Percentiles rank a stretch among this genome's conserved stretches.
These are phyloP conservation scores for Pyrus bretschneideri DNA, from an alignment of 306 rosid species.

Conservation along the genomic window DNA sequence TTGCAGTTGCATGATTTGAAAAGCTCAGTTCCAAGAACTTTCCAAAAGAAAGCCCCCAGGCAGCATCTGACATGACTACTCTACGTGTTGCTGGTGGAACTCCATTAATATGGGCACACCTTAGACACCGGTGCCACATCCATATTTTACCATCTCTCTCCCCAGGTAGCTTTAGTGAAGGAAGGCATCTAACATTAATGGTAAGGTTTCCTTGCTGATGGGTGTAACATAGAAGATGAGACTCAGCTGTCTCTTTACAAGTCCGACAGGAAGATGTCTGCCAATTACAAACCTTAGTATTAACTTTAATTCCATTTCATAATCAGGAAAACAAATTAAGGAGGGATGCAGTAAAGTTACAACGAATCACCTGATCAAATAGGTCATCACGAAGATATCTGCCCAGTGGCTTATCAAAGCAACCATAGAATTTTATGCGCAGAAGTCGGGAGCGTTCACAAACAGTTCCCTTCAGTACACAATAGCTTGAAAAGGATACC, in stretches of 20 bases:
- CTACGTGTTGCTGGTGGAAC: slow-evolving; percentile 97
- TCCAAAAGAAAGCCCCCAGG: slow-evolving; percentile 99
- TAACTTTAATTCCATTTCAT: slow-evolving; percentile 6
- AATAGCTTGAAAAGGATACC: slow-evolving; percentile 88
- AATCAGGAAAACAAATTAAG: slow-evolving; percentile 1
- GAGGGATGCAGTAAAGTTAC: not conserved
- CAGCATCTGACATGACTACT: slow-evolving; percentile 97
- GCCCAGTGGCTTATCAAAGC: slow-evolving; percentile 94
- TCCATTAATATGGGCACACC: slow-evolving; percentile 74
- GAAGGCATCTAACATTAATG: slow-evolving; percentile 72
- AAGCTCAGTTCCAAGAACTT: slow-evolving; percentile 98
- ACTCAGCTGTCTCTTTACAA: slow-evolving; percentile 73
- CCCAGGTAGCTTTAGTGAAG: slow-evolving; percentile 76
- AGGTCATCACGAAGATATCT: slow-evolving; percentile 85
- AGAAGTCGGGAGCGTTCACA: slow-evolving; percentile 84
- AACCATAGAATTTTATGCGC: slow-evolving; percentile 91
- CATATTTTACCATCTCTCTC: slow-evolving; percentile 89
- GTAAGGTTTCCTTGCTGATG: slow-evolving; percentile 98
- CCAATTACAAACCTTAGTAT: slow-evolving; percentile 5
- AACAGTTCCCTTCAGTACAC: slow-evolving; percentile 70
- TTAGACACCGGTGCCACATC: slow-evolving; percentile 99
- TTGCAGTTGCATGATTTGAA: slow-evolving; percentile 97
- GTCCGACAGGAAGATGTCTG: slow-evolving; percentile 65
- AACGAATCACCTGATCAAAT: slow-evolving; percentile 55
- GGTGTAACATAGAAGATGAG: slow-evolving; percentile 75